Conservation (phyloP, 768 basidiomycete genomes). For the Tylopilus cervinicoccineus region DNA sequence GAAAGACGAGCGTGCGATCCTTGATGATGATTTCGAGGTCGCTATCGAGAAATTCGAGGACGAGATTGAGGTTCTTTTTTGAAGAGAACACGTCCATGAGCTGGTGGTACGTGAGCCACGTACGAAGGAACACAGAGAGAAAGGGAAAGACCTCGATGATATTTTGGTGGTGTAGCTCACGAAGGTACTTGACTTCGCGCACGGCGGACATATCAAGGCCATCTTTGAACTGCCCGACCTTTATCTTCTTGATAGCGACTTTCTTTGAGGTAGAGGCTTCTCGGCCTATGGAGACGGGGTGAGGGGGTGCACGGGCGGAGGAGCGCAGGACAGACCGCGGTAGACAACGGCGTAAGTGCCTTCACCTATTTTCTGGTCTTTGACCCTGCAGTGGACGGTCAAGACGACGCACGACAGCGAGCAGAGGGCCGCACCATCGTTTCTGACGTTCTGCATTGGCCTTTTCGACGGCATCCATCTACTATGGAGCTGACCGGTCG, state of each 20-base stretch:
- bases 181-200: slow-evolving; percentile 94
- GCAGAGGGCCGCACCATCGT: slow-evolving; percentile 46
- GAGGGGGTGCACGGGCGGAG: neutral
- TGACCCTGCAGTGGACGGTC: slow-evolving; percentile 52
- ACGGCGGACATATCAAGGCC: slow-evolving; percentile 99
- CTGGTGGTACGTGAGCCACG: slow-evolving; percentile 37
- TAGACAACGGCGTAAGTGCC: slow-evolving; percentile 98
- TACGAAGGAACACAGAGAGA: neutral
- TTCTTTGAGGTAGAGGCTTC: slow-evolving; percentile 73
- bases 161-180: slow-evolving; percentile 91
- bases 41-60: slow-evolving; percentile 93
- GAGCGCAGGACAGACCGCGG: slow-evolving; percentile 50
- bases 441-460: slow-evolving; percentile 72
- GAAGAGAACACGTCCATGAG: slow-evolving; percentile 95
- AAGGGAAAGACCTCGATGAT: slow-evolving; percentile 73
- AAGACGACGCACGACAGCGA: neutral
- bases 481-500: no score
- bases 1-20: slow-evolving; percentile 86
- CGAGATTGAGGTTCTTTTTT: slow-evolving; percentile 94
- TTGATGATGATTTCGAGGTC: slow-evolving; percentile 97
- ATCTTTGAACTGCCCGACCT: slow-evolving; percentile 94
- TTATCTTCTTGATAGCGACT: slow-evolving; percentile 98
- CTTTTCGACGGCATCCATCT: slow-evolving; percentile 76
- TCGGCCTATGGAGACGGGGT: slow-evolving; percentile 45
- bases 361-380: slow-evolving; percentile 81